Evolutionary conservation across 208 protist species (phyloP), one percentile per base, ranked within the genome.

Genomic region (Crithidia bombi): DNA sequence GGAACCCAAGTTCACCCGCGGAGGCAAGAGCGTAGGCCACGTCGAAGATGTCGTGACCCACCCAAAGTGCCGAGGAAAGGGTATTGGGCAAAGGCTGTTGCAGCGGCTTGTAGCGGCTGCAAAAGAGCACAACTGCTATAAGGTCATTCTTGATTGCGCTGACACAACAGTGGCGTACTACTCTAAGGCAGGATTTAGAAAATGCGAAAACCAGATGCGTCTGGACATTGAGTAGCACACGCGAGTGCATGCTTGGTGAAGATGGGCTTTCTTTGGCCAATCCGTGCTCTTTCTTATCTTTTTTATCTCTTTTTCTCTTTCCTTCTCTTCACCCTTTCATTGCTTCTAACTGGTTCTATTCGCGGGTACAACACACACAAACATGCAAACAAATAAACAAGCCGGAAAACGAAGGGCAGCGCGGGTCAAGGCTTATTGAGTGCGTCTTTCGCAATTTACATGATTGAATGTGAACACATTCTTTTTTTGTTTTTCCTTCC

Each of bases 21-120:
- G 81, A 10, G 89, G 86, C 28, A 81, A 73, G 28, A 81, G 78
- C 47, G 91, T 94, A 1, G 91, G 85, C 0, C 91, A 96, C 64
- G 79, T 96, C 72, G 91, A 96, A 56, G 91, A 96, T 65, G 91
- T 96, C 36, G 89, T 94, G 28, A 86, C 87, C 0, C 69, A 87
- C 69, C 81, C 87, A 6, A n/a, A 51, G 26, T 82, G 77, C 50
- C 78, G 83, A 19, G 87, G 83, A 5, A 59, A 79, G 25, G 86
- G 85, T n/a, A 72, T 92, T 50, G 87, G 83, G 1, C 72, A 82
- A 12, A 64, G 69, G 12, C 77, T 96, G n/a, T 58, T 96, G 25
- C 36, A 71, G 7, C 58, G 68, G 9, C 65, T 94, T 1, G 73
- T 80, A 7, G 66, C 71, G 35, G 69, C 80, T n/a, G 78, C 89